A percentile compares a stretch with the other conserved stretches of the same genome.
These are phyloP conservation scores for Polygonum maritimum DNA, from an alignment of 148 eudicot genomes.

Conservation along the genomic window DNA sequence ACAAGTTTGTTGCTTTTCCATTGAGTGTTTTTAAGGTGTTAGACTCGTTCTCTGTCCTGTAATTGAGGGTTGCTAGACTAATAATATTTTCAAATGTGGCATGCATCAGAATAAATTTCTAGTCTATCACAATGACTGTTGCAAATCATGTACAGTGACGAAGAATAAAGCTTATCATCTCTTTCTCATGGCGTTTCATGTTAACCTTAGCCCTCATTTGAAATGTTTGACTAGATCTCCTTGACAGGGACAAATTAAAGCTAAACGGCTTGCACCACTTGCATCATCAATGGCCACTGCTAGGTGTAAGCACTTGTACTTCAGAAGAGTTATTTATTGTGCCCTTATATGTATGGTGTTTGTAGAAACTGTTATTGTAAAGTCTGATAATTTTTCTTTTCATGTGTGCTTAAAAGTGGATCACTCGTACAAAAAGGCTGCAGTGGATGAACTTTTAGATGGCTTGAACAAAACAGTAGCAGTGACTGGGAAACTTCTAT, in stretches of 20 bases:
- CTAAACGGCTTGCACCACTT: conserved; percentile 52
- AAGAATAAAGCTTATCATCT: neutral
- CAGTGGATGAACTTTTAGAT: conserved; percentile 47
- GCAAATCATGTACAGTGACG: neutral
- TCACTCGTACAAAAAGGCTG: conserved; percentile 45
- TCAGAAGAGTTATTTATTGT: conserved; percentile 2
- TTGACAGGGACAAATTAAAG: conserved; percentile 56
- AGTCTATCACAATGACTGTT: neutral
- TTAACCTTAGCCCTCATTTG: neutral
- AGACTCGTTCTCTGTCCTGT: neutral
- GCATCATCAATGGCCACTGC: conserved; percentile 46
- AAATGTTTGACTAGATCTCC: conserved; percentile 10
- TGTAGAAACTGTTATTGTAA: neutral
- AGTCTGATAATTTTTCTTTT: conserved; percentile 9
- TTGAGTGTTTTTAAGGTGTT: neutral
- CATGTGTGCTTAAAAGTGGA: conserved; percentile 34
- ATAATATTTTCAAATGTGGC: neutral
- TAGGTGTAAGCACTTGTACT: conserved; percentile 43
- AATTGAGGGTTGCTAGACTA: neutral
- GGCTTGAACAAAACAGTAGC: conserved; percentile 72
- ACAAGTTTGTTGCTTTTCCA: neutral
- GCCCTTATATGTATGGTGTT: neutral
- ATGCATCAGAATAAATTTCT: neutral
- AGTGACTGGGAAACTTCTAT: conserved; percentile 54
- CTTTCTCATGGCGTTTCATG: neutral